A percentile compares a stretch with the other conserved stretches of the same genome.
Evolutionary conservation across 495 filamentous ascomycete species (phyloP).

Genomic region (Podospora comata): DNA sequence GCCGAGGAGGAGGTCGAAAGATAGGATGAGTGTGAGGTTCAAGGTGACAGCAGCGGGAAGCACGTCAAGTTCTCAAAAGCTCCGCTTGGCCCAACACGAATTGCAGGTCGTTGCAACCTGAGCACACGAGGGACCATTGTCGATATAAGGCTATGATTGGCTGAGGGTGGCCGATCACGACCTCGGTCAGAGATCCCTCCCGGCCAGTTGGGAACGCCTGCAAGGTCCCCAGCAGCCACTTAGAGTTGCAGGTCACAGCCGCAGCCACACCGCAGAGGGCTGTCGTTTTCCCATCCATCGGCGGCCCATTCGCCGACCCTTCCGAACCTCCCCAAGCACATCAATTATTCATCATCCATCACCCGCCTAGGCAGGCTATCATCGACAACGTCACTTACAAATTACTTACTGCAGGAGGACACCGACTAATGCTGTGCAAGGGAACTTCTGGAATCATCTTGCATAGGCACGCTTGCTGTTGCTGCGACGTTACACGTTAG

Average conservation of each 20-base stretch:
- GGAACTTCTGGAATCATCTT: background rate
- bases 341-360: background rate
- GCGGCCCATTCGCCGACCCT: too few relatives aligned
- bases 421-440: background rate
- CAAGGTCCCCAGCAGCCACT: background rate
- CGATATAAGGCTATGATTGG: background rate
- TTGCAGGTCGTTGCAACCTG: background rate
- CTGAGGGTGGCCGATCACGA: background rate
- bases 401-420: too few relatives aligned
- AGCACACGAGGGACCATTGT: background rate
- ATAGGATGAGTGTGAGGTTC: background rate
- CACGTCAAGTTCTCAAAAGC: background rate
- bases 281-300: background rate
- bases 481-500: background rate
- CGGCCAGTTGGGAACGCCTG: background rate
- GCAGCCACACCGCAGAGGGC: background rate
- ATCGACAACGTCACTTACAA: background rate
- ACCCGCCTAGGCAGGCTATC: too few relatives aligned
- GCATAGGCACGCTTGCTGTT: background rate
- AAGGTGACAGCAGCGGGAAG: background rate
- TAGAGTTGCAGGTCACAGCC: background rate
- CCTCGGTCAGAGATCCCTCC: background rate
- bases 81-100: constrained; percentile 3
- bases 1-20: background rate
- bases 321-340: too few relatives aligned